Evolutionary conservation across 352 stramenopile genomes (phyloP), one percentile per base, ranked within the genome.

Genomic region (Pythium coloratum): DNA sequence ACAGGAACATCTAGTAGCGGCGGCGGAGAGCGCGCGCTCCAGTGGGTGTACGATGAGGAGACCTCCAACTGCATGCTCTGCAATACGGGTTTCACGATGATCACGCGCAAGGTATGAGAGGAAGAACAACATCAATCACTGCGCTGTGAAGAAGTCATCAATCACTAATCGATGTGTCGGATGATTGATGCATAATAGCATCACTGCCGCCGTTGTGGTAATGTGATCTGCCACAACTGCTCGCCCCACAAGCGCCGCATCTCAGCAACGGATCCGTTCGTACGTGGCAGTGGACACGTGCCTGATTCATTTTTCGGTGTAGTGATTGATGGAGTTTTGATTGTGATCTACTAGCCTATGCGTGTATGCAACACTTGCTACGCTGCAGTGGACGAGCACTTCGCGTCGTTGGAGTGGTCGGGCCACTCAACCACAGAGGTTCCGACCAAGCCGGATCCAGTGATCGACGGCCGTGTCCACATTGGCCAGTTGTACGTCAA

Each of bases 331-430:
- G 32, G 9, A 36, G 1, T n/a, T 46, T 26, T 63, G 18, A 13
- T 16, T 34, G 58, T 64, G 57, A 13, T 18, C 54, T 13, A 55
- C 9, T 68, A 95, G 86, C 86, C 86, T 0, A 92, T 95, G 82
- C 77, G 86, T 30, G 86, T 95, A n/a, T 95, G 86, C 66, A 95
- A 95, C 67, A 81, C 84, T 47, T 95, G 86, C 67, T 95, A 95
- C 32, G 81, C 86, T 12, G 86, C 86, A 0, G 82, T 95, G 34
- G 86, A 95, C 56, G 86, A 95, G 42, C 84, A 95, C 64, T 95
- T 93, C 67, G 80, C 84, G 53, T 93, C 84, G 30, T 66, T 92
- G 47, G 86, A 95, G 69, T 95, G 86, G 86, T 95, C 86, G 0
- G 86, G 86, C 0, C 81, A 92, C 62, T 89, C 83, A 18, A 77